Evolutionary conservation across 352 stramenopile species (phyloP).

Genomic region (Blastocystis sp.): DNA sequence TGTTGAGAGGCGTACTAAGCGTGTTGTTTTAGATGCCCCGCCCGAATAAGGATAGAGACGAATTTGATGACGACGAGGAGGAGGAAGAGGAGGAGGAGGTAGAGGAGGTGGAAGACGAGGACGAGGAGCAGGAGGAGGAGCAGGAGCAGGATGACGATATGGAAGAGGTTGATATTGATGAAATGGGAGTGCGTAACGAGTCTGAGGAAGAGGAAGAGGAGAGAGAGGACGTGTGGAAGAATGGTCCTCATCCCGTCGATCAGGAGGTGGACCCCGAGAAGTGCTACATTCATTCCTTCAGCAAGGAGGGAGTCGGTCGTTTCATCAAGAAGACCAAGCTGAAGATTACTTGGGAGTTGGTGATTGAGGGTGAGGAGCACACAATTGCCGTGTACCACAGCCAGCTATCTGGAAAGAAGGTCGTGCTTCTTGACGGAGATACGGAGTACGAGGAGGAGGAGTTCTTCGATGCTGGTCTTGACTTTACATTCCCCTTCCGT

Average conservation of each 20-base stretch:
- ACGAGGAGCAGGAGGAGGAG: slow-evolving; percentile 51
- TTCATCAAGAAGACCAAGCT: slow-evolving; percentile 58
- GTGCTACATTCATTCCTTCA: slow-evolving; percentile 53
- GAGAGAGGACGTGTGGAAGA: slow-evolving; percentile 54
- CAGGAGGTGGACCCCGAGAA: slow-evolving; percentile 53
- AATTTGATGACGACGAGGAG: slow-evolving; percentile 47
- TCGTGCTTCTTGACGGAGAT: slow-evolving; percentile 56
- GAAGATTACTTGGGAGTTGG: slow-evolving; percentile 58
- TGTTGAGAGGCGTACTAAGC: not conserved
- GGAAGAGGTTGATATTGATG: slow-evolving; percentile 53
- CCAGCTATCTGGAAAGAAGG: slow-evolving; percentile 58
- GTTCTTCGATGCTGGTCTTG: slow-evolving; percentile 57
- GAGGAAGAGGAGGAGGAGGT: slow-evolving; percentile 48
- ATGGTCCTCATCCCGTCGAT: slow-evolving; percentile 55
- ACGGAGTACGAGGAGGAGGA: slow-evolving; percentile 55
- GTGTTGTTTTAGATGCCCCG: not conserved
- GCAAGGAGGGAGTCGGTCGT: slow-evolving; percentile 38
- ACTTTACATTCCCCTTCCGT: slow-evolving; percentile 56
- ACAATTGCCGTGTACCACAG: slow-evolving; percentile 57
- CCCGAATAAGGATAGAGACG: slow-evolving; percentile 17
- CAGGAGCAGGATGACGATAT: slow-evolving; percentile 49
- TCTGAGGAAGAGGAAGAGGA: slow-evolving; percentile 56
- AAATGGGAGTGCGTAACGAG: slow-evolving; percentile 48
- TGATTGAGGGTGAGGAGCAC: slow-evolving; percentile 55
- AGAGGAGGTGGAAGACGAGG: slow-evolving; percentile 48